Evolutionary conservation across 805 yeast genomes (phyloP).

Genomic region (Pachysolen tannophilus): DNA sequence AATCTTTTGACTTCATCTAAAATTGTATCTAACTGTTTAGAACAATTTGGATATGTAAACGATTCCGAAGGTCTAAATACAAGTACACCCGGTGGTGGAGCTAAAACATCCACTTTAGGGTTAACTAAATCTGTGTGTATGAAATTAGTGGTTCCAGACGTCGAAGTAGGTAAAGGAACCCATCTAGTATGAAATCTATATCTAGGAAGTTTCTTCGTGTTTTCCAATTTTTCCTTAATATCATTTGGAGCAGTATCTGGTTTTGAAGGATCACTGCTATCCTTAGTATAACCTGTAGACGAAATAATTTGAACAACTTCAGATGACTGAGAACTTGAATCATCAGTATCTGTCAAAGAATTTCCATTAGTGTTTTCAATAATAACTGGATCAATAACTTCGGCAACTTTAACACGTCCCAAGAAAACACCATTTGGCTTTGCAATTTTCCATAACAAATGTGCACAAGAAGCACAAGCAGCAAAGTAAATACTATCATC

Average conservation of each 20-base stretch:
- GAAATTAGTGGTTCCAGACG: constrained; percentile 6
- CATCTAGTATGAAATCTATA: constrained; percentile 46
- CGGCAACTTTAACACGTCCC: constrained; percentile 69
- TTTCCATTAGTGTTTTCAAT: constrained; percentile 15
- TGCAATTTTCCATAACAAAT: constrained; percentile 64
- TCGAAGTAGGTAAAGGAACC: constrained; percentile 51
- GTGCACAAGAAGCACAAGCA: constrained; percentile 73
- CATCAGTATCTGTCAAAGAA: constrained; percentile 9
- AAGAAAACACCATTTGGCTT: constrained; percentile 77
- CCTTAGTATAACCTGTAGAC: no score
- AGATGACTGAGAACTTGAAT: constrained; percentile 4
- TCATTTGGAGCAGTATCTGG: background rate
- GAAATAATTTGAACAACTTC: constrained; percentile 6
- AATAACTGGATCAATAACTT: constrained; percentile 56
- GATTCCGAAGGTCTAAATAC: constrained; percentile 80
- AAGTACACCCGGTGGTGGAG: constrained; percentile 88
- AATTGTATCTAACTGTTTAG: constrained; percentile 62
- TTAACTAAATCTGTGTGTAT: constrained; percentile 36
- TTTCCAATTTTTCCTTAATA: background rate
- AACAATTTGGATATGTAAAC: constrained; percentile 74
- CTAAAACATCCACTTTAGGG: constrained; percentile 44
- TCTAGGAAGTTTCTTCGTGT: background rate
- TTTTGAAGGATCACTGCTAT: background rate
- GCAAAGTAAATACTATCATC: constrained; percentile 92
- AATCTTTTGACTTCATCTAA: constrained; percentile 54